These are phyloP conservation scores for Rhododendron williamsianum DNA, from an alignment of 148 eudicot species.

Conservation along the genomic window DNA sequence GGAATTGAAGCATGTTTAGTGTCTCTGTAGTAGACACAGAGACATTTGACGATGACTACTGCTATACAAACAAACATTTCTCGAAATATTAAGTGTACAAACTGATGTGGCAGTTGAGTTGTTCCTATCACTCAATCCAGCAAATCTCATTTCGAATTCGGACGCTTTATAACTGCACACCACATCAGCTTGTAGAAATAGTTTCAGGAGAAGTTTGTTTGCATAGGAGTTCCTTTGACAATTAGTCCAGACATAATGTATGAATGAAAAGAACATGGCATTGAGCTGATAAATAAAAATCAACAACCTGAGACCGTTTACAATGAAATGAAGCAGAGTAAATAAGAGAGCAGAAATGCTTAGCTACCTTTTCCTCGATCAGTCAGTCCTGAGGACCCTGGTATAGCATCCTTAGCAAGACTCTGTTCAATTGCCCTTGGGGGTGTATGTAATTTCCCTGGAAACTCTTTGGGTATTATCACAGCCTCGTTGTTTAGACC, in stretches of 20 bases:
- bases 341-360: neutral
- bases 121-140: neutral
- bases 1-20: neutral
- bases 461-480: slow-evolving; percentile 24
- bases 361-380: slow-evolving; percentile 25
- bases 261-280: neutral
- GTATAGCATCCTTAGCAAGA: slow-evolving; percentile 13
- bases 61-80: neutral
- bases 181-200: neutral
- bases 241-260: neutral
- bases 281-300: neutral
- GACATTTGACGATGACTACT: neutral
- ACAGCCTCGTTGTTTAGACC: slow-evolving; percentile 19
- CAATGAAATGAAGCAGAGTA: neutral
- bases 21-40: neutral
- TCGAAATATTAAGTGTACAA: neutral
- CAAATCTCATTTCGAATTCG: neutral
- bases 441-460: slow-evolving; percentile 22
- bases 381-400: slow-evolving; percentile 10
- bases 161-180: neutral
- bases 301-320: neutral
- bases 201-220: neutral
- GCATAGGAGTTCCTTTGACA: neutral
- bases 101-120: neutral
- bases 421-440: slow-evolving; percentile 22